Evolutionary conservation across 306 rosid species (phyloP), one percentile per base, ranked within the genome.

Genomic region (Sphenostylis stenocarpa): DNA sequence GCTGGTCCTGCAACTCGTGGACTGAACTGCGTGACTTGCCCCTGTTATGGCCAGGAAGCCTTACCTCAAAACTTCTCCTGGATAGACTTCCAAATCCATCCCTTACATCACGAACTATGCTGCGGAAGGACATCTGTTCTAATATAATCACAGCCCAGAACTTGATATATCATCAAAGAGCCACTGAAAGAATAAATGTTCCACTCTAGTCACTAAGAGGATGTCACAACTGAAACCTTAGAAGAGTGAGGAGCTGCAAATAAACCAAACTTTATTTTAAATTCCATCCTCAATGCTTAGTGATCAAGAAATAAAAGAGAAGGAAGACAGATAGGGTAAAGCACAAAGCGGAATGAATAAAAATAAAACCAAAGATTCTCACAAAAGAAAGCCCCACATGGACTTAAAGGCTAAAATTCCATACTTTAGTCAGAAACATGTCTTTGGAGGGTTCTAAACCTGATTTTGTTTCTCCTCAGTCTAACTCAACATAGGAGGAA

Each of bases 31-130:
- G 89, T 2, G 99, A 92, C 84, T 92, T 91, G 3, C 91, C 91
- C 85, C 89, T 88, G 63, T 82, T 80, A 86, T 92, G 96, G 4
- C 97, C 89, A 9, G 97, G 84, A 78, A 95, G 88, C 83, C 96
- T 87, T 67, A 88, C 86, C 69, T 96, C 99, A 85, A 96, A 96
- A 80, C 97, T 89, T 62, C 98, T 80, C 51, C 97, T 91, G 0
- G 99, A 96, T 62, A 96, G 81, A 79, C 96, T 96, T 79, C 99
- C 99, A 83, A 93, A 77, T 41, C 97, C 96, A 85, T 91, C 98
- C 87, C 98, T 88, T 73, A 96, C 97, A 65, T 96, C 99, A 8
- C 97, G 98, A 36, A 96, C 92, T 56, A 96, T 91, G 75, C 98
- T 88, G 19, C 99, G 97, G 80, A 92, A 96, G 43, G 98, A 96